These are phyloP conservation scores for Neocucurbitaria cava DNA, from an alignment of 2,329 filamentous ascomycete genomes.

Conservation along the genomic window DNA sequence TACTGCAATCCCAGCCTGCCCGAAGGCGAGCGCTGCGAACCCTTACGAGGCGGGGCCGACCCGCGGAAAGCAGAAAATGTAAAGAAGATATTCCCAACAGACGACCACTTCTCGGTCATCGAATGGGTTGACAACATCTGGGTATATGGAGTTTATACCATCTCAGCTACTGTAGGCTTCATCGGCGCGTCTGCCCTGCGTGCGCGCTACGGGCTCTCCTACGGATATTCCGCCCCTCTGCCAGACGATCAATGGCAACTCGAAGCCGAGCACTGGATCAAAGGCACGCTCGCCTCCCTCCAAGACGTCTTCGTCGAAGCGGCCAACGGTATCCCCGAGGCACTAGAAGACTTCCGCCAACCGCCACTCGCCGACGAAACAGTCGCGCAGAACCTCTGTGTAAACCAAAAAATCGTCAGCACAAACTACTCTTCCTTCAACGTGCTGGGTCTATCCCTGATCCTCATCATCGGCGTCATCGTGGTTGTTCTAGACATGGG, in stretches of 20 bases:
- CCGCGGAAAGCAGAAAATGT: neutral
- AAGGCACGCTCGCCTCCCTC: slow-evolving; percentile 34
- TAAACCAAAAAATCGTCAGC: slow-evolving; percentile 29
- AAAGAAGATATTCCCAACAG: slow-evolving; percentile 4
- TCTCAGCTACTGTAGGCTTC: slow-evolving; percentile 9
- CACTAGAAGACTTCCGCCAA: slow-evolving; percentile 5
- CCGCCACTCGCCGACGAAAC: slow-evolving; percentile 12
- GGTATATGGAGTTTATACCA: slow-evolving; percentile 3
- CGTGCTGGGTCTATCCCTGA: slow-evolving; percentile 24
- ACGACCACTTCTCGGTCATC: slow-evolving; percentile 5
- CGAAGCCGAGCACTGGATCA: slow-evolving; percentile 43
- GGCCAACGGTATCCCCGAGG: slow-evolving; percentile 13
- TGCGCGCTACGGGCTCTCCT: slow-evolving; percentile 15
- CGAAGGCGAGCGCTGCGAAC: slow-evolving; percentile 22
- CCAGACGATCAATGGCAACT: slow-evolving; percentile 46
- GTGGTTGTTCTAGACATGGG: slow-evolving; percentile 23
- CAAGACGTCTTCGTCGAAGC: slow-evolving; percentile 29
- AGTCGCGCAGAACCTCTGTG: slow-evolving; percentile 15
- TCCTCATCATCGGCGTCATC: slow-evolving; percentile 20
- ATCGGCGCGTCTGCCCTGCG: slow-evolving; percentile 15
- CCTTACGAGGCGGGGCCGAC: slow-evolving; percentile 20
- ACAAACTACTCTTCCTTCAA: slow-evolving; percentile 29
- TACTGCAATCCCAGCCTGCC: slow-evolving; percentile 39
- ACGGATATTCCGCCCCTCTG: slow-evolving; percentile 21
- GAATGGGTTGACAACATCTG: slow-evolving; percentile 8